Evolutionary conservation across 345 rosid genomes (phyloP), one percentile per base, ranked within the genome.

Genomic region (Syzygium jambos): DNA sequence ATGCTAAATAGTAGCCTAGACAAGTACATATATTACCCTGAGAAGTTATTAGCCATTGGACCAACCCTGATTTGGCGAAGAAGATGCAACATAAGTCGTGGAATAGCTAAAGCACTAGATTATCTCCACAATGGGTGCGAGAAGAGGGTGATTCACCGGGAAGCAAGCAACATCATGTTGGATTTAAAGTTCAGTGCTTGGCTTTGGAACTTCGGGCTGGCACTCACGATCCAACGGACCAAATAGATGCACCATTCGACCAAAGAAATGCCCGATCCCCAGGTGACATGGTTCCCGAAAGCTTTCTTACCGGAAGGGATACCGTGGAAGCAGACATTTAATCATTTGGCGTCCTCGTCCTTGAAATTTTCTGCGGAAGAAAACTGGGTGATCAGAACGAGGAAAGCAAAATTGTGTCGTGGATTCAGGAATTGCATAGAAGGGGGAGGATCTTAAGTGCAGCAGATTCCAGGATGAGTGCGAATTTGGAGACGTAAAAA

Each of bases 251-350:
- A 97, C 87, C 98, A 95, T 88, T 91, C 96, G 1, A 96, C 98
- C 0, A 93, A 90, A 11, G 97, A 92, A 89, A 89, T 0, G 95
- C 96, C 3, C 96, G 99, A 84, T 96, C 98, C 12, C 98, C 94
- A 0, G 96, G 97, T 7, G 96, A 96, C 89, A 95, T 94, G 95
- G 99, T 98, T 43, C 98, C 99, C 0, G 99, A 97, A 90, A 91
- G 90, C 78, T 90, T 95, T 41, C 92, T 93, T 7, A 92, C 92
- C 0, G 93, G 96, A 23, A 89, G n/a, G 95, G 88, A 96, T 95
- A 94, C 98, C 0, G 89, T 93, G 13, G 95, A 95, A 85, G 95
- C 96, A 0, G 98, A 96, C 41, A 91, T 96, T 15, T 96, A 95
- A 51, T 95, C 97, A 0, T 96, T 96, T 0, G 98, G 99, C 2